A percentile compares a stretch with the other conserved stretches of the same genome.
phyloP scores from a whole-genome alignment of 306 rosid species.

The Gastrolobium bilobum region DNA sequence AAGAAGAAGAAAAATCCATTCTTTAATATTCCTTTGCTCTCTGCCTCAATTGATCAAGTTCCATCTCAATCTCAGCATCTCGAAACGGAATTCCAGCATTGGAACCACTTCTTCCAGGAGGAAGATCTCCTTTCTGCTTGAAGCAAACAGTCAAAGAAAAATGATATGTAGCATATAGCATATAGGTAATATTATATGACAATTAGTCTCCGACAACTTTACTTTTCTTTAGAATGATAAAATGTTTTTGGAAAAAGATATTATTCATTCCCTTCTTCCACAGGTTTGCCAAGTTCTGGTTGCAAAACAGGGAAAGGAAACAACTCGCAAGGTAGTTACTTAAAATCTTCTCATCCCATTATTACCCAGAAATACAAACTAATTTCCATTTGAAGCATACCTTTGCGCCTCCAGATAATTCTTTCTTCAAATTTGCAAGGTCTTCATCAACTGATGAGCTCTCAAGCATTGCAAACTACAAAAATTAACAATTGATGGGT shows the following conservation, averaged over 20 bases:
- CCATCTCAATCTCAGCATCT: constrained; percentile 83
- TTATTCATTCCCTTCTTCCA: background rate
- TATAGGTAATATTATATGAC: background rate
- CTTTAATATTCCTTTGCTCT: constrained; percentile 73
- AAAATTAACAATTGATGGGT: constrained; percentile 43
- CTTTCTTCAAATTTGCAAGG: constrained; percentile 80
- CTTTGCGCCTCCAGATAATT: constrained; percentile 79
- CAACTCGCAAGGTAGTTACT: constrained; percentile 38
- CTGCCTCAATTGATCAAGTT: constrained; percentile 83
- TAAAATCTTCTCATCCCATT: constrained; percentile 2
- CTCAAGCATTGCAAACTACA: constrained; percentile 92
- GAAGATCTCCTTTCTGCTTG: constrained; percentile 92
- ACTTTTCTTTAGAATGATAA: constrained; percentile 35
- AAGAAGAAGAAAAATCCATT: constrained; percentile 28
- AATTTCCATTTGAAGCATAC: constrained; percentile 54
- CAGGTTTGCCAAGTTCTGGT: constrained; percentile 27
- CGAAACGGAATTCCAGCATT: constrained; percentile 70
- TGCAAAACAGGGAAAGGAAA: constrained; percentile 34
- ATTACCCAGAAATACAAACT: background rate
- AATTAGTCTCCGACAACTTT: background rate
- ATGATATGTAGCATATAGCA: background rate
- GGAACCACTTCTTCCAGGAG: constrained; percentile 81
- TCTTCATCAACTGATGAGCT: constrained; percentile 91
- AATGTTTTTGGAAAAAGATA: constrained; percentile 18
- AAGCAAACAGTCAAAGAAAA: constrained; percentile 42